phyloP scores from a whole-genome alignment of 2,329 filamentous ascomycete species.

The Lomentospora prolificans region DNA sequence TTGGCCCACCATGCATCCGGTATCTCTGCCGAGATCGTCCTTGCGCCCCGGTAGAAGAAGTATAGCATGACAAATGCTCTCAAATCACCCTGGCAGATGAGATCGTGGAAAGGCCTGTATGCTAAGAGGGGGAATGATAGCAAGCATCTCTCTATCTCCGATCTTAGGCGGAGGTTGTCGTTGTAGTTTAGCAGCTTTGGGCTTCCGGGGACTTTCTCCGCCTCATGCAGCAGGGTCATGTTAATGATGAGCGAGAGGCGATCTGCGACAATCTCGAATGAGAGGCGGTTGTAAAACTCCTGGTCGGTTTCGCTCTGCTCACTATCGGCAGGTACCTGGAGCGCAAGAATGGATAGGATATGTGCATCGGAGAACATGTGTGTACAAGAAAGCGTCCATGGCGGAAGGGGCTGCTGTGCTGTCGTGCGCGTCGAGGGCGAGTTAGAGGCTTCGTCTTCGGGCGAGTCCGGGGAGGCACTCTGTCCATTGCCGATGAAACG shows the following conservation, averaged over 20 bases:
- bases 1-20: slow-evolving; percentile 18
- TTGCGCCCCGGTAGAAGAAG: slow-evolving; percentile 17
- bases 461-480: neutral
- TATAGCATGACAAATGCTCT: slow-evolving; percentile 18
- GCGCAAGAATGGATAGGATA: slow-evolving; percentile 8
- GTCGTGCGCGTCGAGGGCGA: too few species aligned
- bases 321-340: neutral
- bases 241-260: slow-evolving; percentile 14
- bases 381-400: neutral
- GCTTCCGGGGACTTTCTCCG: neutral
- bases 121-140: slow-evolving; percentile 20
- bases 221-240: slow-evolving; percentile 1
- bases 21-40: slow-evolving; percentile 12
- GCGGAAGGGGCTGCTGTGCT: neutral
- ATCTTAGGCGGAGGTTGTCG: neutral
- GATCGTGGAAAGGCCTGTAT: slow-evolving; percentile 16
- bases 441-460: too few species aligned
- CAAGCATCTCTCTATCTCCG: slow-evolving; percentile 18
- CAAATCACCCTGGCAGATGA: slow-evolving; percentile 17
- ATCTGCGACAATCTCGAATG: slow-evolving; percentile 14
- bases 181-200: neutral
- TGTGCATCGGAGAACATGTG: neutral
- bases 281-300: slow-evolving; percentile 3
- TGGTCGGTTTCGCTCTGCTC: neutral
- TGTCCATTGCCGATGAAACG: slow-evolving; percentile 10